phyloP scores from a whole-genome alignment of 2,329 filamentous ascomycete species.

The Gaeumannomyces sp. region DNA sequence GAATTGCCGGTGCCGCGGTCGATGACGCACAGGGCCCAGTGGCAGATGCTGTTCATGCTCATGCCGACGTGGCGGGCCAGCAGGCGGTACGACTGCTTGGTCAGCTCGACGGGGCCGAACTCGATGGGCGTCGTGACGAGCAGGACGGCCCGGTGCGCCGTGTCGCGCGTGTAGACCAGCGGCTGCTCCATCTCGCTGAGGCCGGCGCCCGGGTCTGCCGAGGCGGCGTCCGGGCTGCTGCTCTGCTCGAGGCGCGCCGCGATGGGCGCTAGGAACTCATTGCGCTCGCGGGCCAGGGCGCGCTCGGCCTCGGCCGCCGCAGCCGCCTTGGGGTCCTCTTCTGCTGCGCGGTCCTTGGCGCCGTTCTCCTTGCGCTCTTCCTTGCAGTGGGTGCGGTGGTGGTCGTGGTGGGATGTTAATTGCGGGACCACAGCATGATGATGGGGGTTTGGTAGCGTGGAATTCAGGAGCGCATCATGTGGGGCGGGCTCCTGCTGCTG shows the following conservation, averaged over 20 bases:
- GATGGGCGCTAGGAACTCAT: conserved; percentile 9
- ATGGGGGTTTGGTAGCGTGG: not conserved
- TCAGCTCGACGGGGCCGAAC: conserved; percentile 23
- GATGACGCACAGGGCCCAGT: conserved; percentile 24
- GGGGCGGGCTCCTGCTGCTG: not conserved
- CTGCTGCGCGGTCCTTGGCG: not conserved
- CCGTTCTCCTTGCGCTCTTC: conserved; percentile 7
- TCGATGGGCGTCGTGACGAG: conserved; percentile 24
- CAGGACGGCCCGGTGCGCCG: conserved; percentile 19
- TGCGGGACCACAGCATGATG: not conserved
- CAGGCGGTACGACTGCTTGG: conserved; percentile 20
- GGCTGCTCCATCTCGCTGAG: conserved; percentile 5
- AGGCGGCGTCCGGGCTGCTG: not conserved
- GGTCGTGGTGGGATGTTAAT: not conserved
- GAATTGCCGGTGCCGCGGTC: conserved; percentile 19
- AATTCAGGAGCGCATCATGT: not conserved
- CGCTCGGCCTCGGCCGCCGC: conserved; percentile 3
- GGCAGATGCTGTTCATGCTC: conserved; percentile 23
- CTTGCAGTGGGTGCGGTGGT: not conserved
- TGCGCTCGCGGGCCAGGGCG: conserved; percentile 6
- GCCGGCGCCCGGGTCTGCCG: conserved; percentile 2
- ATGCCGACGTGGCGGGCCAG: conserved; percentile 24
- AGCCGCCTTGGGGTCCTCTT: not conserved
- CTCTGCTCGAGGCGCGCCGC: conserved; percentile 3
- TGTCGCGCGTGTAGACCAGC: conserved; percentile 6